Base-by-base conservation (phyloP, 164 flowering plant genomes). In the Cinnamomum chago region DNA sequence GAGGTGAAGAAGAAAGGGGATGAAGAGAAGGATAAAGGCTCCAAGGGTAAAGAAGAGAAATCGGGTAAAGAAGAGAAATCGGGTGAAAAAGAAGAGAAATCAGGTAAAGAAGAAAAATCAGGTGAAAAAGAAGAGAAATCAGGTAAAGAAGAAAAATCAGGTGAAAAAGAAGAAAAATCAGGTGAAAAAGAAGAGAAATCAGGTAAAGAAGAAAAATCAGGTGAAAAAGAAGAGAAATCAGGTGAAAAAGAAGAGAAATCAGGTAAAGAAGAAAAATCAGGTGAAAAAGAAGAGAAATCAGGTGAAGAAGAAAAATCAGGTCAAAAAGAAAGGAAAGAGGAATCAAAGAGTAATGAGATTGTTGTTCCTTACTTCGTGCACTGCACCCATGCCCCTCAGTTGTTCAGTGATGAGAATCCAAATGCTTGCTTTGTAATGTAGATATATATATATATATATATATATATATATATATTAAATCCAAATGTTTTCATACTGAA, bases 331-430 rank as follows among this genome's bases (percentile, higher is more conserved):
- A 62, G 77, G 67, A 82, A 70, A n/a, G 77, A 76, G 68, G 86
- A 79, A 75, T 76, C 58, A 24, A 86, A 84, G 71, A 66, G 70
- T 2, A 78, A 84, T 18, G 86, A 81, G 9, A 65, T 40, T 12
- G 55, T 58, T 65, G 77, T 55, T 47, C 90, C 93, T 5, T 89
- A 89, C 70, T 80, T 88, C 28, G 71, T 90, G 65, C 92, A 90
- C 68, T 88, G 87, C 76, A 91, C 85, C 30, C 86, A 89, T 81
- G 95, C 90, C 35, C 94, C 95, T 74, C 90, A 86, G 71, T 58
- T 82, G 69, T 92, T 90, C 73, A 90, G 97, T 76, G 95, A 92
- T 83, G 95, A 92, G 79, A 91, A 90, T 76, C 94, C 95, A 55
- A 89, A 92, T 82, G 87, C 95, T 18, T 90, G 97, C 76, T 72